A percentile compares a stretch with the other conserved stretches of the same genome.
These are phyloP conservation scores for Aspergillus hiratsukae DNA, from an alignment of 2,329 filamentous ascomycete genomes.

Conservation along the genomic window DNA sequence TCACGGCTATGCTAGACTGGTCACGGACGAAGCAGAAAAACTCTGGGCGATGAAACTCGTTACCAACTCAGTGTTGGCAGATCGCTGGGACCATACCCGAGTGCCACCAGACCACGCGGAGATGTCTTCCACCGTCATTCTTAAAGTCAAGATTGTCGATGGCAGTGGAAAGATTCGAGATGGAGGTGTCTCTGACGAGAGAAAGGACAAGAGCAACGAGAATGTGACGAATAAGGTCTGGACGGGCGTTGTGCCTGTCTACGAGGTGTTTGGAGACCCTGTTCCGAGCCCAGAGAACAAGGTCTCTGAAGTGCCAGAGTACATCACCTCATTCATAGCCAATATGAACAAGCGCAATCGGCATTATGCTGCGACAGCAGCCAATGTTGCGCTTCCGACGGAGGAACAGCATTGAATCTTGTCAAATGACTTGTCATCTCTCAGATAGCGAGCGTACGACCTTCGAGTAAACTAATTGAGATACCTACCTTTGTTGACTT, in stretches of 20 bases:
- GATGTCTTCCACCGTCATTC: conserved; percentile 68
- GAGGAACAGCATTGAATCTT: conserved; percentile 27
- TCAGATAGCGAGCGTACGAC: background rate
- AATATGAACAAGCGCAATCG: conserved; percentile 44
- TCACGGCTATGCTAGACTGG: conserved; percentile 67
- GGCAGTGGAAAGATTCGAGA: conserved; percentile 72
- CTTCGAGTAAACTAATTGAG: background rate
- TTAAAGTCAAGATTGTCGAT: conserved; percentile 63
- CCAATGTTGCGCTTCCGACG: conserved; percentile 21
- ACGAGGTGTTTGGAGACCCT: conserved; percentile 60
- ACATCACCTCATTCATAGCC: conserved; percentile 54
- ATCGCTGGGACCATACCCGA: conserved; percentile 65
- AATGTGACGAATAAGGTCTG: conserved; percentile 51
- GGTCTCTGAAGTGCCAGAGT: conserved; percentile 55
- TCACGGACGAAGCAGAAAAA: conserved; percentile 66
- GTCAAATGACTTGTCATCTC: background rate
- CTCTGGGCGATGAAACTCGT: conserved; percentile 73
- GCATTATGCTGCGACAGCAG: conserved; percentile 38
- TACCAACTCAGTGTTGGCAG: conserved; percentile 66
- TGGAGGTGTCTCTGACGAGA: conserved; percentile 60
- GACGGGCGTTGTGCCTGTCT: conserved; percentile 62
- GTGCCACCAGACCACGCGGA: conserved; percentile 68
- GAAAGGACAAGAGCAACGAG: conserved; percentile 47
- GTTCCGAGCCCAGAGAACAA: conserved; percentile 57
- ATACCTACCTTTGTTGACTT: background rate